phyloP scores from a whole-genome alignment of 73 alveolate genomes.

The Paramecium tetraurelia region DNA sequence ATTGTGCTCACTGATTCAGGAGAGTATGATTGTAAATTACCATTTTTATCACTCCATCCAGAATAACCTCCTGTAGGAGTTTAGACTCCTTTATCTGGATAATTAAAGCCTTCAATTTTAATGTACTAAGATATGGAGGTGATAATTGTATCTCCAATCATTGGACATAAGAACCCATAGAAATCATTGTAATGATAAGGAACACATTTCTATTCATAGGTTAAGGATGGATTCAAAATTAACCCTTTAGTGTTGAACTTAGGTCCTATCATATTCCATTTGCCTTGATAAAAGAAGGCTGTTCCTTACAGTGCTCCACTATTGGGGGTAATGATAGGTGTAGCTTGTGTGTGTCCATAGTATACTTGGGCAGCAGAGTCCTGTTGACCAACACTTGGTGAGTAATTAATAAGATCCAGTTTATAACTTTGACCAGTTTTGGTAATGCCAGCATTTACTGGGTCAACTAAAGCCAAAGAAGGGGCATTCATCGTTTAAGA shows the following conservation, averaged over 20 bases:
- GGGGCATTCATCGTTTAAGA: not conserved
- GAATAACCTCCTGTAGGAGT: not conserved
- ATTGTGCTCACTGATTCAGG: not conserved
- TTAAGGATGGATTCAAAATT: not conserved
- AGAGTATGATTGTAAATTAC: not conserved
- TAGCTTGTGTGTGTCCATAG: conserved; percentile 7
- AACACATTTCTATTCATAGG: not conserved
- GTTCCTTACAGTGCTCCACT: not conserved
- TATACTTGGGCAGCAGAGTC: not conserved
- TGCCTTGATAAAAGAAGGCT: conserved; percentile 10
- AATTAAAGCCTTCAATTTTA: not conserved
- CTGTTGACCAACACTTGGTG: not conserved
- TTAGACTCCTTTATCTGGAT: not conserved
- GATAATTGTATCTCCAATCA: not conserved
- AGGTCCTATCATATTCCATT: conserved; percentile 10
- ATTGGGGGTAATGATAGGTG: not conserved
- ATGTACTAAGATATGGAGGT: not conserved
- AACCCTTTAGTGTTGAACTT: not conserved
- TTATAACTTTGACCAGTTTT: not conserved
- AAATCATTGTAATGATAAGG: not conserved
- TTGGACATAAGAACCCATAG: conserved; percentile 27
- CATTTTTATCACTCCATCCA: conserved; percentile 31
- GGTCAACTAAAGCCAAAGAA: not conserved
- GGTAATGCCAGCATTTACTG: not conserved
- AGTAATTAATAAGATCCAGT: not conserved